A percentile compares a stretch with the other conserved stretches of the same genome.
These are phyloP conservation scores for Fusarium sororula DNA, from an alignment of 2,329 filamentous ascomycete species.

Conservation along the genomic window DNA sequence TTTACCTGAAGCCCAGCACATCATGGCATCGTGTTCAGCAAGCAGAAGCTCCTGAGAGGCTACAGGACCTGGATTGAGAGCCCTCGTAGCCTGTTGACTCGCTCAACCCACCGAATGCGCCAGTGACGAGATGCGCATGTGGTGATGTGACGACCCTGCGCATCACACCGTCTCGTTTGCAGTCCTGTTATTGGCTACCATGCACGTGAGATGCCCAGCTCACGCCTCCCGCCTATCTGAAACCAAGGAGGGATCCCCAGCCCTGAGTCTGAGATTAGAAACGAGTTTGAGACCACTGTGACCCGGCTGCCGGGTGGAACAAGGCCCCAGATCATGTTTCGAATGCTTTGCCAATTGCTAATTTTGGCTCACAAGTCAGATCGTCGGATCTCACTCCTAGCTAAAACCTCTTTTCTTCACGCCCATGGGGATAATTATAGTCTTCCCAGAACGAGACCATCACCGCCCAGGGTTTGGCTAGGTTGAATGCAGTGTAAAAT, in stretches of 20 bases:
- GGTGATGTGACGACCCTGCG: slow-evolving; percentile 42
- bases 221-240: slow-evolving; percentile 40
- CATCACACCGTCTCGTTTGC: slow-evolving; percentile 41
- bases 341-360: slow-evolving; percentile 36
- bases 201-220: slow-evolving; percentile 12
- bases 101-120: slow-evolving; percentile 35
- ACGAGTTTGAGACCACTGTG: slow-evolving; percentile 38
- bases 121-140: slow-evolving; percentile 43
- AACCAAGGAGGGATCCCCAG: slow-evolving; percentile 33
- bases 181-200: slow-evolving; percentile 34
- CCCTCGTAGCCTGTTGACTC: slow-evolving; percentile 24
- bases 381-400: background rate
- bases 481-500: slow-evolving; percentile 11
- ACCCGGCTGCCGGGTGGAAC: slow-evolving; percentile 40
- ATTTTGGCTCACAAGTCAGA: slow-evolving; percentile 30
- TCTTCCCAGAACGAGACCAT: slow-evolving; percentile 10
- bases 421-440: slow-evolving; percentile 24
- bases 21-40: slow-evolving; percentile 24
- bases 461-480: background rate
- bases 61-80: background rate
- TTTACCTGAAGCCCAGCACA: background rate
- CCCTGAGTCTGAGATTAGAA: slow-evolving; percentile 38
- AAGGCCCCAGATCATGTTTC: slow-evolving; percentile 23
- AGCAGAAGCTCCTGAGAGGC: slow-evolving; percentile 9
- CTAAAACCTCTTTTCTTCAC: background rate